Conservation (phyloP, 2,329 filamentous ascomycete genomes). For the Emergomyces pasteurianus region DNA sequence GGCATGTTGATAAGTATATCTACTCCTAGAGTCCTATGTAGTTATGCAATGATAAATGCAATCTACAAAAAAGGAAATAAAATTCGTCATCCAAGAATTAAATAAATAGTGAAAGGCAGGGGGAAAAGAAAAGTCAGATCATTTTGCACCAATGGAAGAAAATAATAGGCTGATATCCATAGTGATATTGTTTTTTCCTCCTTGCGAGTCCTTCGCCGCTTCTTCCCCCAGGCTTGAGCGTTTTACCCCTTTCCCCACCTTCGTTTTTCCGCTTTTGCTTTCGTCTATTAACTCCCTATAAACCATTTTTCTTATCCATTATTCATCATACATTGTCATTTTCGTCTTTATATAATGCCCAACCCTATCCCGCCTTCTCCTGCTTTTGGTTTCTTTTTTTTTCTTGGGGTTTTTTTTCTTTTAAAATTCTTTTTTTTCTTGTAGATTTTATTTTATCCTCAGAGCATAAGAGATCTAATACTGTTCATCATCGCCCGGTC, state of each 20-base stretch:
- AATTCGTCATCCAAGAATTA: neutral
- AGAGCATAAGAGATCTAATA: neutral
- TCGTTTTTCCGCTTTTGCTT: neutral
- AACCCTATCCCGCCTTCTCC: neutral
- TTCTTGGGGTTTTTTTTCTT: neutral
- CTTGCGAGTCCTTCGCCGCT: neutral
- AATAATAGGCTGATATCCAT: neutral
- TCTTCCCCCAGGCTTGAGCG: too few species aligned
- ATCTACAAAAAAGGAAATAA: neutral
- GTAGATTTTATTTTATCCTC: neutral
- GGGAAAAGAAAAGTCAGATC: neutral
- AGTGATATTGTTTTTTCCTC: neutral
- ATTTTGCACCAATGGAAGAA: neutral
- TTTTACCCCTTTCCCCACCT: too few species aligned
- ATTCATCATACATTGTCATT: neutral
- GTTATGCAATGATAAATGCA: neutral
- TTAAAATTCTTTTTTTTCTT: too few species aligned
- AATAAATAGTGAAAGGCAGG: neutral
- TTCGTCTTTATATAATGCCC: neutral
- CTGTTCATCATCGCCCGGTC: conserved; percentile 19
- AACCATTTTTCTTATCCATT: neutral
- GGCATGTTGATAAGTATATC: too few species aligned
- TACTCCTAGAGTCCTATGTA: neutral
- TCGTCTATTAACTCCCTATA: neutral
- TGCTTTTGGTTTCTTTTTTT: neutral